Percentiles rank a stretch among this genome's conserved stretches.
phyloP scores from a whole-genome alignment of 2,329 filamentous ascomycete species.

The Mollisia scopiformis region DNA sequence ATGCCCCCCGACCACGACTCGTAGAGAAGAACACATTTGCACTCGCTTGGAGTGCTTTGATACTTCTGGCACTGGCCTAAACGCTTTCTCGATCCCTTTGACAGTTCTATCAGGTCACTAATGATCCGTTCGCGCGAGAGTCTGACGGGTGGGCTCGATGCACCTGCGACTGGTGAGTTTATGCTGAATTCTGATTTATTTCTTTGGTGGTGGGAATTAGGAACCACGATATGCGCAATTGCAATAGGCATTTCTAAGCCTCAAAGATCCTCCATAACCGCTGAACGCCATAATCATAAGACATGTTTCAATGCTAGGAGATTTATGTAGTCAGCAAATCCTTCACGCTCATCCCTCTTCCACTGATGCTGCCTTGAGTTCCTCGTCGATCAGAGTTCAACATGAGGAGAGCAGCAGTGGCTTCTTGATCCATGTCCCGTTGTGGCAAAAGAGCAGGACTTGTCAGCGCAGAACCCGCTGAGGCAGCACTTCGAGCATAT shows the following conservation, averaged over 20 bases:
- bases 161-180: not conserved
- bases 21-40: not conserved
- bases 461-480: conserved; percentile 54
- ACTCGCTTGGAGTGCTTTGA: not conserved
- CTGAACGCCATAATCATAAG: not conserved
- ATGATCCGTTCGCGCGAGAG: not conserved
- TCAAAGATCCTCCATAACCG: not conserved
- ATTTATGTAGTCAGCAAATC: conserved; percentile 54
- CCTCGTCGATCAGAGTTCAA: conserved; percentile 72
- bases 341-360: conserved; percentile 54
- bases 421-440: conserved; percentile 61
- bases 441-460: conserved; percentile 60
- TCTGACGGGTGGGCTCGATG: not conserved
- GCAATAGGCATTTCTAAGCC: conserved; percentile 1
- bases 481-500: conserved; percentile 43
- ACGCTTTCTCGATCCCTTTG: not conserved
- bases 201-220: not conserved
- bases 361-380: conserved; percentile 32
- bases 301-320: not conserved
- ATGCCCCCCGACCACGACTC: not conserved
- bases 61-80: not conserved
- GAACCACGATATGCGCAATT: not conserved
- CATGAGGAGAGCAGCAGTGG: conserved; percentile 86
- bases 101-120: conserved; percentile 3
- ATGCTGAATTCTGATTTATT: conserved; percentile 1